These are phyloP conservation scores for Malassezia equina DNA, from an alignment of 1,284 basidiomycete species.

Conservation along the genomic window DNA sequence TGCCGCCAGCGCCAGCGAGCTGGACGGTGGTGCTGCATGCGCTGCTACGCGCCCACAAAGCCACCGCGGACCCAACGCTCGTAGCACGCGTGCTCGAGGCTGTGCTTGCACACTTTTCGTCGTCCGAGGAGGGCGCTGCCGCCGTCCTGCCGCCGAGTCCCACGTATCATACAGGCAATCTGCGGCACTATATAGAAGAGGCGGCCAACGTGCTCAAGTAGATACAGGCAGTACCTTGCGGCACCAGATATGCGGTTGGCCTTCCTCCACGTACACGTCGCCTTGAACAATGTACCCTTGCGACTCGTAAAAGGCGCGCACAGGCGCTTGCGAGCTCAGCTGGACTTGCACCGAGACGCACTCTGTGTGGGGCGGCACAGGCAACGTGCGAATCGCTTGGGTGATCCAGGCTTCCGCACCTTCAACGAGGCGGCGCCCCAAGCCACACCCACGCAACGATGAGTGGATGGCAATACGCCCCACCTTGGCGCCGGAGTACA, in stretches of 20 bases:
- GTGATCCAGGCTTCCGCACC: conserved; percentile 13
- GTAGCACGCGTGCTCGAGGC: neutral
- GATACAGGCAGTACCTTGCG: conserved; percentile 1
- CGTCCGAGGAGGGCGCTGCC: neutral
- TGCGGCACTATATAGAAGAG: neutral
- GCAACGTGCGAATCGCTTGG: neutral
- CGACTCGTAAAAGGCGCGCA: conserved; percentile 11
- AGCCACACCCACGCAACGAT: conserved; percentile 2
- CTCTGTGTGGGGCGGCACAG: neutral
- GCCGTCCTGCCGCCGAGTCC: neutral
- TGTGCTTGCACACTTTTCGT: neutral
- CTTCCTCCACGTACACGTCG: conserved; percentile 11
- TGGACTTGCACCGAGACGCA: neutral
- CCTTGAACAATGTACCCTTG: conserved; percentile 1
- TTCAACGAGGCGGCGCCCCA: neutral
- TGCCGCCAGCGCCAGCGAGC: neutral
- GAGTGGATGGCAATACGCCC: conserved; percentile 10
- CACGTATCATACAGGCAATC: neutral
- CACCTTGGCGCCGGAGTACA: conserved; percentile 14
- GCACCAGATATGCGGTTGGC: conserved; percentile 13
- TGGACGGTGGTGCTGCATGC: conserved; percentile 4
- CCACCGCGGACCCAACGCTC: neutral
- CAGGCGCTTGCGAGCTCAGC: conserved; percentile 9
- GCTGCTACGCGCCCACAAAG: neutral
- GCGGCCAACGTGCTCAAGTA: neutral